phyloP scores from a whole-genome alignment of 495 filamentous ascomycete species.

The Lasiosphaeria miniovina region DNA sequence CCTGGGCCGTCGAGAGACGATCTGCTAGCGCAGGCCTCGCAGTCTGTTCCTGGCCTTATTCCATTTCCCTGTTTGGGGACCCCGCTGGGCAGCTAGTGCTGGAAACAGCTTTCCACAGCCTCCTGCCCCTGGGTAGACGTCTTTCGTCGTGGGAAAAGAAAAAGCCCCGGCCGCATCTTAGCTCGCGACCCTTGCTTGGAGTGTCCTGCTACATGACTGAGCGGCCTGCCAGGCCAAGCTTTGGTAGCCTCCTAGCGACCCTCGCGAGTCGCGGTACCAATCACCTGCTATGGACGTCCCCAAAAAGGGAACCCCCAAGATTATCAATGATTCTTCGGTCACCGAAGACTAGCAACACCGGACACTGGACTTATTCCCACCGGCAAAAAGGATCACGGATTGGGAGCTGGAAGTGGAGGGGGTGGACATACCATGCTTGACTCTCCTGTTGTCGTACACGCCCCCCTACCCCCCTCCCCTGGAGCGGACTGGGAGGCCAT shows the following conservation, averaged over 20 bases:
- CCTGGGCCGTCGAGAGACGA: background rate
- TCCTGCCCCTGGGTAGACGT: background rate
- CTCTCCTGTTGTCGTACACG: slow-evolving; percentile 5
- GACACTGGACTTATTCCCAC: slow-evolving; percentile 29
- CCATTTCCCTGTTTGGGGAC: slow-evolving; percentile 9
- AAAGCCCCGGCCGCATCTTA: slow-evolving; percentile 12
- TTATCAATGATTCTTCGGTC: slow-evolving; percentile 44
- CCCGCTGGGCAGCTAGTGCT: slow-evolving; percentile 6
- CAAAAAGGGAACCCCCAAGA: slow-evolving; percentile 37
- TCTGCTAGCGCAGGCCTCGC: background rate
- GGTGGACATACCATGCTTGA: slow-evolving; percentile 15
- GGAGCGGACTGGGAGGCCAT: background rate
- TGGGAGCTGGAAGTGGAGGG: slow-evolving; percentile 12
- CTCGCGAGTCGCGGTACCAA: slow-evolving; percentile 41
- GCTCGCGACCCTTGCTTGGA: slow-evolving; percentile 24
- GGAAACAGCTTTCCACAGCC: background rate
- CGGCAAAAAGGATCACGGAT: slow-evolving; percentile 33
- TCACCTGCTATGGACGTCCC: slow-evolving; percentile 29
- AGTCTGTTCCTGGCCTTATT: slow-evolving; percentile 11
- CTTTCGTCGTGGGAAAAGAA: slow-evolving; percentile 7
- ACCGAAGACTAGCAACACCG: slow-evolving; percentile 36
- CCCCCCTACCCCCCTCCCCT: slow-evolving; percentile 7
- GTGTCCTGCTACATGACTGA: slow-evolving; percentile 23
- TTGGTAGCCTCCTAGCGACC: slow-evolving; percentile 39
- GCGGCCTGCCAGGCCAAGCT: slow-evolving; percentile 47